A percentile compares a stretch with the other conserved stretches of the same genome.
phyloP scores from a whole-genome alignment of 352 stramenopile species.

The Blastocystis sp. region DNA sequence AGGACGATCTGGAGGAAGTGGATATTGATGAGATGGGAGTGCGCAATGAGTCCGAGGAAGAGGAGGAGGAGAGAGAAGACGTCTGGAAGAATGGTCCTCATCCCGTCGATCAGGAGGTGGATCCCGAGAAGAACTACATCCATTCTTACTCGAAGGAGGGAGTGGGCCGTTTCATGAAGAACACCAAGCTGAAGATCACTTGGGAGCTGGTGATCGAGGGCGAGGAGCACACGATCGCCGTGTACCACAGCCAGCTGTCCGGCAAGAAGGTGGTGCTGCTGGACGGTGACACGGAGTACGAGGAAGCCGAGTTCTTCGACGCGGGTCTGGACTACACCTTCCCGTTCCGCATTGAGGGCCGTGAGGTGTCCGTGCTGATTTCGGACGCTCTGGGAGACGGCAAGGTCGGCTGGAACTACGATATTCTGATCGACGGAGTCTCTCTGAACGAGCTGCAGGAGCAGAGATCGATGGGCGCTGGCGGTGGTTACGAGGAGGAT shows the following conservation, averaged over 20 bases:
- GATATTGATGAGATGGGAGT: slow-evolving; percentile 68
- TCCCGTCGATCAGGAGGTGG: slow-evolving; percentile 59
- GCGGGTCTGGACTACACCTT: too few relatives aligned
- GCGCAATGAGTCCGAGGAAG: slow-evolving; percentile 64
- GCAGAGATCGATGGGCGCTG: too few relatives aligned
- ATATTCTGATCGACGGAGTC: slow-evolving; percentile 66
- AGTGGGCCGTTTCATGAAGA: slow-evolving; percentile 4
- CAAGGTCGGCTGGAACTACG: slow-evolving; percentile 66
- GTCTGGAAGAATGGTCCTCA: slow-evolving; percentile 70
- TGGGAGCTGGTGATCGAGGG: too few relatives aligned
- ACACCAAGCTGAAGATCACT: too few relatives aligned
- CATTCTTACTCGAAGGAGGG: slow-evolving; percentile 64
- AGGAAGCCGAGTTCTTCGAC: slow-evolving; percentile 67
- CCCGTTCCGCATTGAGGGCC: too few relatives aligned
- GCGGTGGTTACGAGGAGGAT: slow-evolving; percentile 32
- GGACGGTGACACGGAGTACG: slow-evolving; percentile 65
- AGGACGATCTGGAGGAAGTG: slow-evolving; percentile 67
- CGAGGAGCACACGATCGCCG: too few relatives aligned
- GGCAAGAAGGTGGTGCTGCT: too few relatives aligned
- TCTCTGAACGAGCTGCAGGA: slow-evolving; percentile 55
- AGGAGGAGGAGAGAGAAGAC: slow-evolving; percentile 67
- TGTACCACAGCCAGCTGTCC: too few relatives aligned
- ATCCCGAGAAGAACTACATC: slow-evolving; percentile 68
- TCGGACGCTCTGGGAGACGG: slow-evolving; percentile 52
- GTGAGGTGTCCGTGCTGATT: slow-evolving; percentile 16